Conservation (phyloP, 495 filamentous ascomycete species). For the Neurospora cerealis region DNA sequence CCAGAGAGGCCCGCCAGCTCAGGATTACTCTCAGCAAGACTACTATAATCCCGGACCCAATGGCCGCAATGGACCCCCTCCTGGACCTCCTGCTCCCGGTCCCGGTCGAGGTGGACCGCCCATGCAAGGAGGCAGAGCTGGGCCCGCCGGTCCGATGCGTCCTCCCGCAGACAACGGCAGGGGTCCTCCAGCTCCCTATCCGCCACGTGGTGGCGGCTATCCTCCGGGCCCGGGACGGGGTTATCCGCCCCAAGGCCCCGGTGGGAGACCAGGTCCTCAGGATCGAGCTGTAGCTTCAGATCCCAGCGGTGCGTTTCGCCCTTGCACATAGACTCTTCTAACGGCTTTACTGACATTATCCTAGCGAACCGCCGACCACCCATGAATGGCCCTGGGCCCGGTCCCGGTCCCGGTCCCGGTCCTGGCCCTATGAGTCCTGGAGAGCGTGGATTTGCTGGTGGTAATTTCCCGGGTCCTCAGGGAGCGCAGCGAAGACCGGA, state of each 20-base stretch:
- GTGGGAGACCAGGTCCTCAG: constrained; percentile 27
- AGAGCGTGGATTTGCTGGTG: constrained; percentile 45
- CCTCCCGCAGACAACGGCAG: constrained; percentile 16
- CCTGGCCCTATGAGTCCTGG: constrained; percentile 26
- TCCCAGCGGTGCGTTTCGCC: constrained; percentile 22
- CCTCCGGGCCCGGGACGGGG: constrained; percentile 26
- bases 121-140: constrained; percentile 32
- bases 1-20: constrained; percentile 38
- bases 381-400: constrained; percentile 13
- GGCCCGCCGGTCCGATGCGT: constrained; percentile 31
- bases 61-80: constrained; percentile 18
- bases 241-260: constrained; percentile 30
- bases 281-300: constrained; percentile 24
- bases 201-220: constrained; percentile 21
- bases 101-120: constrained; percentile 29
- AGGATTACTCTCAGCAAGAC: constrained; percentile 42
- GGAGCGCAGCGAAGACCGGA: constrained; percentile 38
- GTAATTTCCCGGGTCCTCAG: constrained; percentile 59
- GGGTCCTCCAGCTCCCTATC: constrained; percentile 26
- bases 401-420: constrained; percentile 2
- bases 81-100: constrained; percentile 2
- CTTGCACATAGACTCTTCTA: too few species aligned
- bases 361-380: constrained; percentile 24
- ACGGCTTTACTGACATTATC: constrained; percentile 1
- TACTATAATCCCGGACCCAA: constrained; percentile 35